These are phyloP conservation scores for Trichoderma brevicompactum DNA, from an alignment of 2,329 filamentous ascomycete genomes.

Conservation along the genomic window DNA sequence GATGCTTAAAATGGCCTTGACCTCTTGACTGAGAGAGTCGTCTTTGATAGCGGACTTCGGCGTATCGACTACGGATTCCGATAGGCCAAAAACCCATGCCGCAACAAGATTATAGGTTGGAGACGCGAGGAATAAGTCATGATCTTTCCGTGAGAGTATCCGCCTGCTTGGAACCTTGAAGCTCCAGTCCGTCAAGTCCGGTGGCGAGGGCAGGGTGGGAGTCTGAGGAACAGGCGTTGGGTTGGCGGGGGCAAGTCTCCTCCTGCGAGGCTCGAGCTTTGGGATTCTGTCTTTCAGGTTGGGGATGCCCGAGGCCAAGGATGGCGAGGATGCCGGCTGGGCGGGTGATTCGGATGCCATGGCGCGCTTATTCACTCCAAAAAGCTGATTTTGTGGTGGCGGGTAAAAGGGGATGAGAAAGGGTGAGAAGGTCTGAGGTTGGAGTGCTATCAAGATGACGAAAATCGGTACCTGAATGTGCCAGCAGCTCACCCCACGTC, in stretches of 20 bases:
- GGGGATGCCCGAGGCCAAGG: constrained; percentile 36
- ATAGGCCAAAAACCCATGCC: constrained; percentile 83
- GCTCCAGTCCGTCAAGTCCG: constrained; percentile 60
- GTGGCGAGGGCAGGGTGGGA: constrained; percentile 71
- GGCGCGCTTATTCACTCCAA: background rate
- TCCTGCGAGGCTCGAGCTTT: constrained; percentile 68
- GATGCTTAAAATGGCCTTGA: constrained; percentile 69
- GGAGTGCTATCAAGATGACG: constrained; percentile 1
- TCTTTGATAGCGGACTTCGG: constrained; percentile 65
- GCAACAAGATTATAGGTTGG: constrained; percentile 75
- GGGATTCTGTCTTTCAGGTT: constrained; percentile 61
- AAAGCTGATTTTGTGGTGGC: constrained; percentile 6
- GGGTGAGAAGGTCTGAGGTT: background rate
- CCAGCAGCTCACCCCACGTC: constrained; percentile 25
- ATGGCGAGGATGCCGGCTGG: constrained; percentile 26
- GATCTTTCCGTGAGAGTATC: constrained; percentile 81
- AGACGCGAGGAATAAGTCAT: constrained; percentile 79
- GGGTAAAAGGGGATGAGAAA: too few species aligned
- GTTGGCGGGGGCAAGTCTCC: constrained; percentile 57
- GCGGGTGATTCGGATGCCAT: constrained; percentile 37
- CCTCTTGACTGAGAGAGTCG: constrained; percentile 61
- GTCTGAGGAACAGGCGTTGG: constrained; percentile 72
- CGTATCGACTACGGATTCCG: constrained; percentile 76
- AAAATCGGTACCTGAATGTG: constrained; percentile 19
- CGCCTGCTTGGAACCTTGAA: constrained; percentile 74